Conservation (phyloP, 2,329 filamentous ascomycete species). For the Pseudogymnoascus sp. region DNA sequence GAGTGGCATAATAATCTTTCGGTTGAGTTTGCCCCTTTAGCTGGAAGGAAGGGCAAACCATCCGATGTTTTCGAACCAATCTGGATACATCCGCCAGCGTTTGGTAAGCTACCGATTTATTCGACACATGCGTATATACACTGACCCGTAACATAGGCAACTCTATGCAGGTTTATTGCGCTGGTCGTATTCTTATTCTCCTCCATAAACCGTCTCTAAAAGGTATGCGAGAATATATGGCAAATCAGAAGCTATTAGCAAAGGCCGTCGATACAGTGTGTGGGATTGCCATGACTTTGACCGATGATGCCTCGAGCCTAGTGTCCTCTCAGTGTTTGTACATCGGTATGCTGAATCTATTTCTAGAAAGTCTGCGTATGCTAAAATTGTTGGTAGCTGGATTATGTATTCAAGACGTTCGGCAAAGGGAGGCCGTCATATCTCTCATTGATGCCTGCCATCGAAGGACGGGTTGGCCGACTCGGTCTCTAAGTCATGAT, state of each 20-base stretch:
- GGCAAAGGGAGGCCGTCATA: conserved; percentile 30
- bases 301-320: conserved; percentile 33
- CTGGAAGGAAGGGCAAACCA: conserved; percentile 21
- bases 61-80: conserved; percentile 35
- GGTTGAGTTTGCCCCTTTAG: conserved; percentile 33
- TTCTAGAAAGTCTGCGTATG: background rate
- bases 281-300: conserved; percentile 39
- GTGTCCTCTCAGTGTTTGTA: conserved; percentile 37
- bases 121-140: conserved; percentile 26
- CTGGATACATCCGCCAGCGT: conserved; percentile 42
- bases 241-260: conserved; percentile 34
- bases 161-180: conserved; percentile 43
- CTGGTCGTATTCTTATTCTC: conserved; percentile 43
- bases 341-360: conserved; percentile 18
- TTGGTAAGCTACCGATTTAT: conserved; percentile 22
- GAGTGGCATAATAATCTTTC: conserved; percentile 34
- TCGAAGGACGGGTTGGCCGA: conserved; percentile 34
- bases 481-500: conserved; percentile 24
- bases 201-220: conserved; percentile 43
- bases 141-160: background rate
- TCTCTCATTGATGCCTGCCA: conserved; percentile 32
- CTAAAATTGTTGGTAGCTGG: conserved; percentile 26
- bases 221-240: conserved; percentile 39
- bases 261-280: conserved; percentile 41
- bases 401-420: conserved; percentile 32